phyloP scores from a whole-genome alignment of 768 basidiomycete genomes.

The Daedaleopsis sinensis region DNA sequence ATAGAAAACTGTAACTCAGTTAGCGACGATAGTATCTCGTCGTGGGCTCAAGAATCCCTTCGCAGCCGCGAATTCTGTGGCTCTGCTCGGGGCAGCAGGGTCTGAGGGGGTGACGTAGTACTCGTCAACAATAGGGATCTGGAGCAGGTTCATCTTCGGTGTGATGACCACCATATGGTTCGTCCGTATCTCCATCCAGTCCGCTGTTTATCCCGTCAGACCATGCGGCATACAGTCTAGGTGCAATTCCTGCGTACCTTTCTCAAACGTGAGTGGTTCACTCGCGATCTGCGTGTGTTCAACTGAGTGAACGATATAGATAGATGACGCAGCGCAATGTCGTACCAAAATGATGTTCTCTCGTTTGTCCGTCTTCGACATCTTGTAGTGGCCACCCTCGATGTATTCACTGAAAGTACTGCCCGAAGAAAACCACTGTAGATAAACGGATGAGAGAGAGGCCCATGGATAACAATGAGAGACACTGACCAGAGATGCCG shows the following conservation, averaged over 20 bases:
- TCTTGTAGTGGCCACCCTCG: slow-evolving; percentile 88
- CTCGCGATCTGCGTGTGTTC: slow-evolving; percentile 64
- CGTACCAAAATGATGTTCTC: slow-evolving; percentile 93
- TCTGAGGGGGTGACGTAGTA: slow-evolving; percentile 90
- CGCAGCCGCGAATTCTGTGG: slow-evolving; percentile 81
- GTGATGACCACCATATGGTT: slow-evolving; percentile 97
- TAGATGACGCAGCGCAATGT: slow-evolving; percentile 16
- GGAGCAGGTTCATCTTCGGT: slow-evolving; percentile 91
- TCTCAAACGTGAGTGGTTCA: slow-evolving; percentile 96
- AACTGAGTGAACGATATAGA: not conserved
- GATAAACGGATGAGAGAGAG: not conserved
- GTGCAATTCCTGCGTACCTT: slow-evolving; percentile 51
- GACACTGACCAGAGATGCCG: slow-evolving; percentile 75
- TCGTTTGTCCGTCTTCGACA: slow-evolving; percentile 94
- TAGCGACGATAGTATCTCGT: slow-evolving; percentile 31
- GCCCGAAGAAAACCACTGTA: slow-evolving; percentile 92
- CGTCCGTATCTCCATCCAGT: slow-evolving; percentile 99
- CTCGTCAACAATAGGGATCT: slow-evolving; percentile 93
- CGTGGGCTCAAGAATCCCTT: slow-evolving; percentile 82
- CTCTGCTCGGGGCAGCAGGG: slow-evolving; percentile 67
- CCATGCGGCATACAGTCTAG: not conserved
- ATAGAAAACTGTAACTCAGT: slow-evolving; percentile 8
- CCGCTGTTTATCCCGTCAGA: slow-evolving; percentile 49
- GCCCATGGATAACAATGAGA: not conserved
- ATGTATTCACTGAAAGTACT: slow-evolving; percentile 91